Evolutionary conservation across 2,329 filamentous ascomycete species (phyloP), one percentile per base, ranked within the genome.

Genomic region (Thermomyces lanuginosus): DNA sequence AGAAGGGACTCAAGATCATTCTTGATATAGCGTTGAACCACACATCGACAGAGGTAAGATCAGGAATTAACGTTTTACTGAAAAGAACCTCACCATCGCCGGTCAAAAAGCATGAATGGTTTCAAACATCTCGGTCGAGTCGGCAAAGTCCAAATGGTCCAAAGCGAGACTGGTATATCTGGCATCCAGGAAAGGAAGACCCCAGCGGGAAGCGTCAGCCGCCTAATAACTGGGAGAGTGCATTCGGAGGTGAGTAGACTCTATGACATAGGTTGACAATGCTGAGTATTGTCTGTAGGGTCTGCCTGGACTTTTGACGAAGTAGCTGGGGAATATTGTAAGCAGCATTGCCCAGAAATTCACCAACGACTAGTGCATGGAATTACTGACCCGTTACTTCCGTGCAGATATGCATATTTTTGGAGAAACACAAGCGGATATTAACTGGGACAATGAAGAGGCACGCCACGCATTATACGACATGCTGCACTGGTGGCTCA

Each of bases 361-460:
- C n/a, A n/a, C n/a, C n/a, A n/a, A n/a, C n/a, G n/a, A n/a, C n/a
- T n/a, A n/a, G n/a, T n/a, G n/a, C n/a, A n/a, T n/a, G n/a, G n/a
- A n/a, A n/a, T n/a, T n/a, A n/a, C n/a, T n/a, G n/a, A n/a, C n/a
- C n/a, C n/a, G n/a, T n/a, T n/a, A n/a, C n/a, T n/a, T n/a, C n/a
- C n/a, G n/a, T n/a, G n/a, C n/a, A n/a, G n/a, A 78, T 41, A 63
- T 82, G 0, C 69, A 74, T 34, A 60, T 84, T 8, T 84, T 80
- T 47, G 68, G 72, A 4, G 63, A 64, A 6, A 67, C 76, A 34
- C 77, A 83, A 46, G 77, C 78, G 0, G 79, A 84, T 39, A 58
- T 84, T n/a, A 84, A 84, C 48, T 84, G 76, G 76, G 75, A 82
- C 42, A 77, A 72, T 30, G 56, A 59, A 0, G 66, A 64, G 11